phyloP scores from a whole-genome alignment of 306 rosid species.

The Vicia faba region DNA sequence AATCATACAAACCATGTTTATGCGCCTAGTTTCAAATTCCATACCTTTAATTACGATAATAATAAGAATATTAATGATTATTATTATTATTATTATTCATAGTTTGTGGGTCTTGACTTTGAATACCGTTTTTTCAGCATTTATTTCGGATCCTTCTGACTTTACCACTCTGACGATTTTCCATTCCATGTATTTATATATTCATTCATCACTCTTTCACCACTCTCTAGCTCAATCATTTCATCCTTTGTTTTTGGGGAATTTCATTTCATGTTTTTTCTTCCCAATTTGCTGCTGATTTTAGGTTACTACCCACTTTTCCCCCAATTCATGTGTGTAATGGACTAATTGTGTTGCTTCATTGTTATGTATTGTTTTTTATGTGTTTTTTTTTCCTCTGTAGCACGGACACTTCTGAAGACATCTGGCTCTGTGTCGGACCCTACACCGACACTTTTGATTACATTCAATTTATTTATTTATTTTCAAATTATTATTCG shows the following conservation, averaged over 20 bases:
- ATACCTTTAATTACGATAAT: background rate
- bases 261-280: background rate
- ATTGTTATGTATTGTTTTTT: conserved; percentile 1
- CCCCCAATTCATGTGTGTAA: background rate
- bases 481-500: too few species aligned
- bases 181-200: background rate
- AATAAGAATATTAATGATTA: background rate
- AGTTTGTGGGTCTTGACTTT: conserved; percentile 27
- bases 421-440: too few species aligned
- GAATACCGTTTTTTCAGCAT: conserved; percentile 33
- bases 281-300: background rate
- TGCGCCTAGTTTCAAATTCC: conserved; percentile 13
- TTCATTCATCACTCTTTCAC: background rate
- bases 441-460: too few species aligned
- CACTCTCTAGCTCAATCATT: background rate
- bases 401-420: too few species aligned
- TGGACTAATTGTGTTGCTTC: background rate
- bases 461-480: too few species aligned
- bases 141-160: conserved; percentile 48
- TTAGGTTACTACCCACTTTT: conserved; percentile 28
- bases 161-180: background rate
- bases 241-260: background rate
- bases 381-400: background rate
- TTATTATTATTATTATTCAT: background rate
- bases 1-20: background rate